Evolutionary conservation across 495 filamentous ascomycete species (phyloP).

Genomic region (Xylaria grammica): DNA sequence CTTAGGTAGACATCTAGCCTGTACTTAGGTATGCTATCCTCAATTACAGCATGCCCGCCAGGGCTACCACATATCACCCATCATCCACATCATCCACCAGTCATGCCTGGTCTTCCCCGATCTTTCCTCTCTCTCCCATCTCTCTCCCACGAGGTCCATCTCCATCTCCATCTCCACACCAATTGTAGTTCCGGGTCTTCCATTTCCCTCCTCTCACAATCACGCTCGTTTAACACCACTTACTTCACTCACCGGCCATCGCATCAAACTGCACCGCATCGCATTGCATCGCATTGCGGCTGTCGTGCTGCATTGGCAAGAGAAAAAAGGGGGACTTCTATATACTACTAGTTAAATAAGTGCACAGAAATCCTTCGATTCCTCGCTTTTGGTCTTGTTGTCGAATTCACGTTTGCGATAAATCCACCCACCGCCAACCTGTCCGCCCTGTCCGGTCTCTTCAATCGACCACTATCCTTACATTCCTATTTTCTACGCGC

Average conservation of each 20-base stretch:
- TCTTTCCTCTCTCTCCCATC: neutral
- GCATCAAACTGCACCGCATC: neutral
- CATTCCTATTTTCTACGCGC: neutral
- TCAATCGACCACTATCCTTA: neutral
- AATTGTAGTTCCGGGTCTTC: conserved; percentile 5
- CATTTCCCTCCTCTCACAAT: conserved; percentile 3
- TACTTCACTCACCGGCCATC: conserved; percentile 5
- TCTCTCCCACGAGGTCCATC: conserved; percentile 4
- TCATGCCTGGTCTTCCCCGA: neutral
- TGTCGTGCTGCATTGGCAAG: conserved; percentile 10
- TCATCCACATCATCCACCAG: conserved; percentile 20
- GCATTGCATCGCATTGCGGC: neutral
- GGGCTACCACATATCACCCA: too few species aligned
- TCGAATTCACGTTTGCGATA: neutral
- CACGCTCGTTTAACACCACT: conserved; percentile 20
- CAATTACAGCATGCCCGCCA: too few species aligned
- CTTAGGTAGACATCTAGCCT: too few species aligned
- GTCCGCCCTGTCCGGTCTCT: neutral
- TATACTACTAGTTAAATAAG: neutral
- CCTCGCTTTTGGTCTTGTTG: conserved; percentile 4
- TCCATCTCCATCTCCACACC: neutral
- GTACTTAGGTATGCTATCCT: too few species aligned
- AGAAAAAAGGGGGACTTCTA: neutral
- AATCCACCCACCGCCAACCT: neutral
- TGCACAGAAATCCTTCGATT: neutral